These are phyloP conservation scores for Aspergillus eucalypticola DNA, from an alignment of 2,329 filamentous ascomycete genomes.

Conservation along the genomic window DNA sequence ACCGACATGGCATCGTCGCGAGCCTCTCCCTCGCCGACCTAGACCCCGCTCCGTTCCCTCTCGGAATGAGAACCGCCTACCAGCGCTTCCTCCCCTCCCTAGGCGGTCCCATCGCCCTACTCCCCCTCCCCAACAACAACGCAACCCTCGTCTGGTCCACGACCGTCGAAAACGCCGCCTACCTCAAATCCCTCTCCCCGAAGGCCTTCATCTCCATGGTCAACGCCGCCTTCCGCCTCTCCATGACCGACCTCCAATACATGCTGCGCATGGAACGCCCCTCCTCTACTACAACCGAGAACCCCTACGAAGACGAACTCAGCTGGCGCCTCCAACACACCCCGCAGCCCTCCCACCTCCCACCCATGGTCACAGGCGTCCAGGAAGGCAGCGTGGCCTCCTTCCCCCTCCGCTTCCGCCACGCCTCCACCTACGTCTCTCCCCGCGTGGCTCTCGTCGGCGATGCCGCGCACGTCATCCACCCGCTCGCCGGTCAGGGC, in stretches of 20 bases:
- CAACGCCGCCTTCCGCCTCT: constrained; percentile 87
- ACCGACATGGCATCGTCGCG: constrained; percentile 85
- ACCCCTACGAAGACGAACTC: constrained; percentile 69
- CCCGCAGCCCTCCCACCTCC: constrained; percentile 56
- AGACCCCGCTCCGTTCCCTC: constrained; percentile 31
- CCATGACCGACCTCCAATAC: constrained; percentile 75
- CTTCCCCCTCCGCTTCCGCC: constrained; percentile 87
- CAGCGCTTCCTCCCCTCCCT: constrained; percentile 87
- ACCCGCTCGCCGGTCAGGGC: constrained; percentile 91
- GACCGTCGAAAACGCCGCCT: constrained; percentile 73
- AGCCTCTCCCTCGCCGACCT: constrained; percentile 69
- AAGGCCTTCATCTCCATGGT: constrained; percentile 81
- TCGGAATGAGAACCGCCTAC: constrained; percentile 72
- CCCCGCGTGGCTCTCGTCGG: constrained; percentile 90
- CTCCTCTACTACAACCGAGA: constrained; percentile 28
- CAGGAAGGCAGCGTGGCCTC: constrained; percentile 80
- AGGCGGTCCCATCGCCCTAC: constrained; percentile 79
- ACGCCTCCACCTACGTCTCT: constrained; percentile 89
- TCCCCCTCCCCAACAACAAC: constrained; percentile 80
- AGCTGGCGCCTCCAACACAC: constrained; percentile 81
- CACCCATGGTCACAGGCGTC: constrained; percentile 67
- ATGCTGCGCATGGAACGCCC: constrained; percentile 67
- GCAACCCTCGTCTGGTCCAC: constrained; percentile 95
- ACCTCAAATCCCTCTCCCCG: constrained; percentile 72
- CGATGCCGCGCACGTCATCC: constrained; percentile 92